A percentile compares a stretch with the other conserved stretches of the same genome.
phyloP scores from a whole-genome alignment of 2,329 filamentous ascomycete genomes.

The Epichloe uncinata region DNA sequence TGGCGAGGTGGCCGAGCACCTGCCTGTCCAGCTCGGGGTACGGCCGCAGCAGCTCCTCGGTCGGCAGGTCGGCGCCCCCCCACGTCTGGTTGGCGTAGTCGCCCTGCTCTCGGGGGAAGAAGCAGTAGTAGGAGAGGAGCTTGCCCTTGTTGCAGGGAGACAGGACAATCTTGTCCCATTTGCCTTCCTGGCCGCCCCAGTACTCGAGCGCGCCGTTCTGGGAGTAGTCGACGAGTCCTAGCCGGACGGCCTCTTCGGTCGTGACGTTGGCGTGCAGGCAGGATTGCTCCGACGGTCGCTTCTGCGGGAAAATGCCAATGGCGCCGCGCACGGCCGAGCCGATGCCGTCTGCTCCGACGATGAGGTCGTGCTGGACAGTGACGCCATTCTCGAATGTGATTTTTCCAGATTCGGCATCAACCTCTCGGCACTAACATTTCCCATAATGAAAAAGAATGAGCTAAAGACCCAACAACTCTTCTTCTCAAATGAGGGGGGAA shows the following conservation, averaged over 20 bases:
- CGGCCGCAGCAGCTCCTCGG: constrained; percentile 46
- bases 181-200: constrained; percentile 53
- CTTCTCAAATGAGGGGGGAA: too few species aligned
- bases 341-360: constrained; percentile 54
- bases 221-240: constrained; percentile 51
- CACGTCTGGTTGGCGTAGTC: constrained; percentile 50
- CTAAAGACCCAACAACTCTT: too few species aligned
- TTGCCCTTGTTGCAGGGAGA: constrained; percentile 55
- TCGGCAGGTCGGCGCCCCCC: constrained; percentile 40
- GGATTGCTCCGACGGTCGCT: constrained; percentile 43
- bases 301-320: constrained; percentile 48
- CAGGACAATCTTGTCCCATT: constrained; percentile 57
- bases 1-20: constrained; percentile 42
- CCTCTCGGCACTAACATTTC: constrained; percentile 32
- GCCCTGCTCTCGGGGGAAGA: constrained; percentile 43
- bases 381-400: constrained; percentile 41
- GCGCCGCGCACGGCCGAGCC: constrained; percentile 49
- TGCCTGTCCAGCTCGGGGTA: constrained; percentile 47
- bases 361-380: constrained; percentile 39
- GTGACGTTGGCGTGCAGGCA: constrained; percentile 53
- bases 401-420: constrained; percentile 36
- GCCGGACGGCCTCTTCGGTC: constrained; percentile 44
- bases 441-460: background rate
- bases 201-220: constrained; percentile 49
- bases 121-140: constrained; percentile 56